Conservation (phyloP, 163 green algal species). For the Picocystis sp. region DNA sequence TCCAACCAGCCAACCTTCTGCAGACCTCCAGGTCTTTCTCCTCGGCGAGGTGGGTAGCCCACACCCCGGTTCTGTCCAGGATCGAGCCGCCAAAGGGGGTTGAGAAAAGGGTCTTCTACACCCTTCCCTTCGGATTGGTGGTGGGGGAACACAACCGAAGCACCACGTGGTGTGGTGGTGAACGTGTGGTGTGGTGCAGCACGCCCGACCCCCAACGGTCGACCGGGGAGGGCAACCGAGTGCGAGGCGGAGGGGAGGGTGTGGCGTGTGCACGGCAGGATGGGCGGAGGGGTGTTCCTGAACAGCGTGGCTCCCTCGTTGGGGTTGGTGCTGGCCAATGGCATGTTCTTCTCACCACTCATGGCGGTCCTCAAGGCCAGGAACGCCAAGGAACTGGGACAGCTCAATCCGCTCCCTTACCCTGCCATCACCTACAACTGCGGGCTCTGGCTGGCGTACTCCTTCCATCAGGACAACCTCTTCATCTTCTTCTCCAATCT, state of each 20-base stretch:
- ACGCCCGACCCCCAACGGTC: too few relatives aligned
- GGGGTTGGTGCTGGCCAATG: conserved; percentile 8
- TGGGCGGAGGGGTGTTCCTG: neutral
- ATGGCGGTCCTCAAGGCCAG: conserved; percentile 2
- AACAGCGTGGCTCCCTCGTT: conserved; percentile 9
- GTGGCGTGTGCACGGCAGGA: neutral
- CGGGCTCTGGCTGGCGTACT: conserved; percentile 8
- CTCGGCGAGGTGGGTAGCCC: too few relatives aligned
- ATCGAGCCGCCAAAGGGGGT: too few relatives aligned
- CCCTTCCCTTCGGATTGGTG: too few relatives aligned
- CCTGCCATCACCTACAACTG: conserved; percentile 9
- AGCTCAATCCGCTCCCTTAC: conserved; percentile 7
- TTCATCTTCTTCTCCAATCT: conserved; percentile 10
- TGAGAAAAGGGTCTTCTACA: too few relatives aligned
- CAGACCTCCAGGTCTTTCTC: too few relatives aligned
- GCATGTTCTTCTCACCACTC: conserved; percentile 10
- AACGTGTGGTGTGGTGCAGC: too few relatives aligned
- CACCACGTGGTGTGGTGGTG: too few relatives aligned
- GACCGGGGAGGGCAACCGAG: too few relatives aligned
- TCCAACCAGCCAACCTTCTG: too few relatives aligned
- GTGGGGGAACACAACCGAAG: too few relatives aligned
- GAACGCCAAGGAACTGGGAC: neutral
- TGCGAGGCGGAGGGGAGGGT: neutral
- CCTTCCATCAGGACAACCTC: conserved; percentile 4
- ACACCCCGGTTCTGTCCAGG: too few relatives aligned